Percentiles rank a stretch among this genome's conserved stretches.
Evolutionary conservation across 306 rosid species (phyloP).

Genomic region (Rosa lucieae): DNA sequence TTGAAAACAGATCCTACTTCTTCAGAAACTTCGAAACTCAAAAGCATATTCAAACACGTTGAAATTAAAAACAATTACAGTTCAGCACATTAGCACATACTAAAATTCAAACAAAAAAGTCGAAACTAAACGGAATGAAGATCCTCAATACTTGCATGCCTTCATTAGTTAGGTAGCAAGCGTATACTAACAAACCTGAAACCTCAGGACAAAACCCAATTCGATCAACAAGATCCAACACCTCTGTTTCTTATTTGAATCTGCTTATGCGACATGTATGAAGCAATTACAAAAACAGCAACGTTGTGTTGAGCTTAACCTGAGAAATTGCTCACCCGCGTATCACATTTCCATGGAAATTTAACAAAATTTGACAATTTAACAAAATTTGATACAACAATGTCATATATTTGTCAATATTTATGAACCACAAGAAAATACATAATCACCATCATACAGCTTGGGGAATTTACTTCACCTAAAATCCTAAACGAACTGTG

Average conservation of each 20-base stretch:
- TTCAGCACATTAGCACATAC: no score
- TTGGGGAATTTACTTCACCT: neutral
- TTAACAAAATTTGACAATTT: neutral
- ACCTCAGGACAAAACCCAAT: no score
- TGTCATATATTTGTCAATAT: neutral
- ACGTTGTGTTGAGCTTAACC: neutral
- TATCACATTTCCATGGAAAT: neutral
- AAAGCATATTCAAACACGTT: no score
- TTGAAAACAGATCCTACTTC: no score
- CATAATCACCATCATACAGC: neutral
- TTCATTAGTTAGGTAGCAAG: no score
- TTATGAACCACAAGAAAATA: neutral
- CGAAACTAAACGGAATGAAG: no score
- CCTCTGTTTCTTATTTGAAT: neutral
- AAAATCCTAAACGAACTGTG: neutral
- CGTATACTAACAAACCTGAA: no score
- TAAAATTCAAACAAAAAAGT: no score
- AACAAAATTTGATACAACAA: slow-evolving; percentile 15
- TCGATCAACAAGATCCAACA: neutral
- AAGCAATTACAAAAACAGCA: neutral
- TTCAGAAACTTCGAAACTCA: no score
- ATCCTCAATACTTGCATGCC: no score
- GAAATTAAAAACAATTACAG: no score
- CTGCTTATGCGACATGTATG: neutral
- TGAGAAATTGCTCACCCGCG: neutral